A percentile compares a stretch with the other conserved stretches of the same genome.
phyloP scores from a whole-genome alignment of 768 basidiomycete genomes.

The Hericium rajendrae region DNA sequence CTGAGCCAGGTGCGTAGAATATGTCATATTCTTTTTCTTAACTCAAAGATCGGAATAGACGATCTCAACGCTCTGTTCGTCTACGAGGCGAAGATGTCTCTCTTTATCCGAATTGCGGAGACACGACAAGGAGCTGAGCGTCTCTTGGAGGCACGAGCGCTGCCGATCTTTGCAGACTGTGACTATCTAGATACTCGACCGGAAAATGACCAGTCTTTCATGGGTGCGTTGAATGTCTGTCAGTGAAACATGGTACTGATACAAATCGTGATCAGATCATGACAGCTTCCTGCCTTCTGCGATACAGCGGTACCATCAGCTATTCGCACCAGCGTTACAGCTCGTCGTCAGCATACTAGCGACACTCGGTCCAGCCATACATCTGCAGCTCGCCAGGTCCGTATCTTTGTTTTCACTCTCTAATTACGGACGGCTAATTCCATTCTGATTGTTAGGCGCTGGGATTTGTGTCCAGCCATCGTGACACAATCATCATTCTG shows the following conservation, averaged over 20 bases:
- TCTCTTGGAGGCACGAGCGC: conserved; percentile 66
- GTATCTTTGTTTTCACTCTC: conserved; percentile 5
- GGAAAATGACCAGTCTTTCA: conserved; percentile 71
- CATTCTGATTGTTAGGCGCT: conserved; percentile 39
- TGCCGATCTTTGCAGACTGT: conserved; percentile 70
- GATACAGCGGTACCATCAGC: conserved; percentile 82
- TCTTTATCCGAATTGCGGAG: conserved; percentile 79
- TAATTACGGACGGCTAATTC: neutral
- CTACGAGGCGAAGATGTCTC: conserved; percentile 89
- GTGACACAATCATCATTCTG: conserved; percentile 74
- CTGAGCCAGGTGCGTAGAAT: conserved; percentile 70
- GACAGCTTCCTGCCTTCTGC: conserved; percentile 85
- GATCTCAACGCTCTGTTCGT: conserved; percentile 88
- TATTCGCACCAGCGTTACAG: conserved; percentile 82
- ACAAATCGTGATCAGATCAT: conserved; percentile 39
- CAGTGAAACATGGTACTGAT: neutral
- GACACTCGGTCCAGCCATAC: conserved; percentile 64
- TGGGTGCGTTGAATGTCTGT: conserved; percentile 40
- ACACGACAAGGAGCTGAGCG: conserved; percentile 78
- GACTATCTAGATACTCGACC: conserved; percentile 84
- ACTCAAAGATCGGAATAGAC: conserved; percentile 33
- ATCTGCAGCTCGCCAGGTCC: conserved; percentile 61
- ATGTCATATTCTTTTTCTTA: neutral
- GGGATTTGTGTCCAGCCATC: conserved; percentile 74
- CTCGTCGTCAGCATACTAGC: conserved; percentile 69